Conservation (phyloP, 2,329 filamentous ascomycete species). For the Paraphaeosphaeria minitans region DNA sequence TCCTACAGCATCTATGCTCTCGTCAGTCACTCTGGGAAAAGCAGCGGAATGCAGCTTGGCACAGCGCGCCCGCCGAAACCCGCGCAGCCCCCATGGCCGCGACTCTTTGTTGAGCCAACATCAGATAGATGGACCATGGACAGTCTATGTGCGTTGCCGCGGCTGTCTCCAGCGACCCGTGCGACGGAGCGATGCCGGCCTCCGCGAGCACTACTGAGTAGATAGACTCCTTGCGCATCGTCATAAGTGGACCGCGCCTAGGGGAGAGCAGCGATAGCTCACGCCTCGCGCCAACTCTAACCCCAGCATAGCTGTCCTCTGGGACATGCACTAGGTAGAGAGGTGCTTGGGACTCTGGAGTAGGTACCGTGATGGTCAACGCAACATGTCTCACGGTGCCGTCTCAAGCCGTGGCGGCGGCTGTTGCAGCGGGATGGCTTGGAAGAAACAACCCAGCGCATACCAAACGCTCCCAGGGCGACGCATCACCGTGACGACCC, state of each 20-base stretch:
- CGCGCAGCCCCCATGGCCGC: too few relatives aligned
- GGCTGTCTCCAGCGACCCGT: not conserved
- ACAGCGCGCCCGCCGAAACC: not conserved
- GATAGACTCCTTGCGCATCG: not conserved
- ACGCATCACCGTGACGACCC: slow-evolving; percentile 12
- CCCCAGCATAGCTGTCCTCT: slow-evolving; percentile 1
- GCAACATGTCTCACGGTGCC: not conserved
- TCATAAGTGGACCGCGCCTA: slow-evolving; percentile 4
- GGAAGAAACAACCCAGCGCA: not conserved
- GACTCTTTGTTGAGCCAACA: not conserved
- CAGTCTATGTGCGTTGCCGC: not conserved
- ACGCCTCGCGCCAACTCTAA: slow-evolving; percentile 5
- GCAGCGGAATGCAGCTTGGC: slow-evolving; percentile 11
- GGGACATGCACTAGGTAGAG: too few relatives aligned
- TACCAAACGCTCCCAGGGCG: slow-evolving; percentile 15
- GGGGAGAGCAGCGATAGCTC: not conserved
- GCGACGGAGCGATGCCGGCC: slow-evolving; percentile 6
- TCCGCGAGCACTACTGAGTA: not conserved
- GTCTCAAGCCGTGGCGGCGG: slow-evolving; percentile 5
- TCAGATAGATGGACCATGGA: too few relatives aligned
- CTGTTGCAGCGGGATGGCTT: slow-evolving; percentile 3
- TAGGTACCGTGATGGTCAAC: too few relatives aligned
- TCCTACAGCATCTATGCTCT: slow-evolving; percentile 3
- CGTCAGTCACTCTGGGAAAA: slow-evolving; percentile 10
- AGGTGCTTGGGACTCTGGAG: too few relatives aligned